A percentile compares a stretch with the other conserved stretches of the same genome.
Evolutionary conservation across 257 asterid genomes (phyloP).

Genomic region (Solanum ossicruentum): DNA sequence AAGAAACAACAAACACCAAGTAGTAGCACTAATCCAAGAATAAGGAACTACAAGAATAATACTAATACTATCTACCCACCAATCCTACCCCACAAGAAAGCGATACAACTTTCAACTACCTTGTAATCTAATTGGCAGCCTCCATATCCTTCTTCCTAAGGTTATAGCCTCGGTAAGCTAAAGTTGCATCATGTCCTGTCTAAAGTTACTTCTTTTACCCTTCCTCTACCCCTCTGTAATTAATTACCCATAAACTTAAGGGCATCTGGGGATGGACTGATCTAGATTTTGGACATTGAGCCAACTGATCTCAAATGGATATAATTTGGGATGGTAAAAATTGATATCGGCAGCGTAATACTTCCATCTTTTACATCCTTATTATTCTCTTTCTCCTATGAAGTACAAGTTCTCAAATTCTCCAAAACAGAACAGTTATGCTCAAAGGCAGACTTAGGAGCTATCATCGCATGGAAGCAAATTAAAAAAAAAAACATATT

Average conservation of each 20-base stretch:
- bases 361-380: not conserved
- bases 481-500: not conserved
- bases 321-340: not conserved
- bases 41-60: not conserved
- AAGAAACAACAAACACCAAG: not conserved
- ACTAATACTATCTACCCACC: not conserved
- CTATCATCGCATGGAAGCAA: not conserved
- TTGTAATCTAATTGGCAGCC: not conserved
- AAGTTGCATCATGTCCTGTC: not conserved
- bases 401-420: not conserved
- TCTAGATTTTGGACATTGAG: not conserved
- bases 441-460: not conserved
- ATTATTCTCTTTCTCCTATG: not conserved
- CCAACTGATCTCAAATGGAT: not conserved
- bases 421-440: not conserved
- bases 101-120: not conserved
- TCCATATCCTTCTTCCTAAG: not conserved
- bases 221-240: not conserved
- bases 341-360: not conserved
- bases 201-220: not conserved
- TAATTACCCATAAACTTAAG: not conserved
- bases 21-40: not conserved
- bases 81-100: not conserved
- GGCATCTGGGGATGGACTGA: not conserved
- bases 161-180: not conserved